Conservation (phyloP, 306 rosid genomes). For the Dalbergia cultrata region DNA sequence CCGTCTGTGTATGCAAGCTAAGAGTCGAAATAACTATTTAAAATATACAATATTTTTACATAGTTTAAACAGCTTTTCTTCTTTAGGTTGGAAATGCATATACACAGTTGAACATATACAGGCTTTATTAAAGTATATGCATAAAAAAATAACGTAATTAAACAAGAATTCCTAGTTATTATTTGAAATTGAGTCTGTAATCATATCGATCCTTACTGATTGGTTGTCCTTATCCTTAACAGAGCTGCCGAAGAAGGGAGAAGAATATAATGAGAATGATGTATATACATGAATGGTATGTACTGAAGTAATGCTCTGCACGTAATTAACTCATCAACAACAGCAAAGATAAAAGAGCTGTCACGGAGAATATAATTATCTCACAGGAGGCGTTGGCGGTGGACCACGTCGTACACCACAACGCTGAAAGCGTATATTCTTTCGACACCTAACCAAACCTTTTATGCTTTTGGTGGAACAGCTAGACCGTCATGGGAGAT, state of each 20-base stretch:
- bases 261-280: conserved; percentile 31
- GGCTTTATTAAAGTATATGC: not conserved
- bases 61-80: too few relatives aligned
- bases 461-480: conserved; percentile 29
- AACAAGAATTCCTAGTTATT: not conserved
- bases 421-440: not conserved
- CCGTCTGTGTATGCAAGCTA: too few relatives aligned
- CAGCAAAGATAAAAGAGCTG: conserved; percentile 38
- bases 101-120: too few relatives aligned
- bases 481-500: conserved; percentile 36
- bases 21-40: too few relatives aligned
- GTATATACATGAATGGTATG: too few relatives aligned
- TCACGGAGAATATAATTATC: conserved; percentile 36
- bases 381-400: conserved; percentile 39
- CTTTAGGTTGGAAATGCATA: not conserved
- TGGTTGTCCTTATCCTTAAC: not conserved
- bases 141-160: too few relatives aligned
- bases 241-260: not conserved
- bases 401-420: conserved; percentile 39
- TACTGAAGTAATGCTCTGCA: conserved; percentile 6
- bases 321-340: conserved; percentile 8
- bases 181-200: not conserved
- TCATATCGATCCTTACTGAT: not conserved
- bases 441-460: not conserved
- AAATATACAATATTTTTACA: too few relatives aligned